Conservation (phyloP, 2,329 filamentous ascomycete genomes). For the Pseudocercospora musae region DNA sequence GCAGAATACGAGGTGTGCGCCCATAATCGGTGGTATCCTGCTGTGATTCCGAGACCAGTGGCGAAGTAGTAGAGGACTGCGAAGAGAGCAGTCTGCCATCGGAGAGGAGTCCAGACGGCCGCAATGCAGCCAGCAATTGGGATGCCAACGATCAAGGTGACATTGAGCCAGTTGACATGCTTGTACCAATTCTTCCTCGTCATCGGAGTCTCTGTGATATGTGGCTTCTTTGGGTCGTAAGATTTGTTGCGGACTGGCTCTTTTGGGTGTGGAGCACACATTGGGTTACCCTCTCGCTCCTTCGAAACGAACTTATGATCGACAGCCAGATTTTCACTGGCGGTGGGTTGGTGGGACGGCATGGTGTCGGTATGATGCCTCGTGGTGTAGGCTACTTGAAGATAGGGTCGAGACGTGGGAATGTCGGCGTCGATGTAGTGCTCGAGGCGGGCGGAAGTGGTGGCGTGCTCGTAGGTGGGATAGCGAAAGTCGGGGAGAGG, state of each 20-base stretch:
- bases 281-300: conserved; percentile 6
- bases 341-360: conserved; percentile 52
- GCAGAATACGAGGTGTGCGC: conserved; percentile 82
- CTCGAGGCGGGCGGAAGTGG: background rate
- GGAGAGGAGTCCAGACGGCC: conserved; percentile 74
- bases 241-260: conserved; percentile 53
- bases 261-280: conserved; percentile 17
- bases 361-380: conserved; percentile 34
- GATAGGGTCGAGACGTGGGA: background rate
- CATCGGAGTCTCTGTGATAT: conserved; percentile 79
- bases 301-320: conserved; percentile 21
- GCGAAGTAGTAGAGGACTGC: conserved; percentile 78
- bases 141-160: conserved; percentile 73
- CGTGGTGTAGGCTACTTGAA: background rate
- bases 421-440: background rate
- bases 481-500: background rate
- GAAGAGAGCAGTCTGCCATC: conserved; percentile 68
- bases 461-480: background rate
- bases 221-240: conserved; percentile 68
- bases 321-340: conserved; percentile 16
- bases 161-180: conserved; percentile 93
- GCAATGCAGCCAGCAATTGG: conserved; percentile 70
- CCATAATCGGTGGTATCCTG: conserved; percentile 77
- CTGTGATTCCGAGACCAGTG: conserved; percentile 51
- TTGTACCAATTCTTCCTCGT: conserved; percentile 83